Evolutionary conservation across 2,329 filamentous ascomycete species (phyloP).

Genomic region (Didymella exigua): DNA sequence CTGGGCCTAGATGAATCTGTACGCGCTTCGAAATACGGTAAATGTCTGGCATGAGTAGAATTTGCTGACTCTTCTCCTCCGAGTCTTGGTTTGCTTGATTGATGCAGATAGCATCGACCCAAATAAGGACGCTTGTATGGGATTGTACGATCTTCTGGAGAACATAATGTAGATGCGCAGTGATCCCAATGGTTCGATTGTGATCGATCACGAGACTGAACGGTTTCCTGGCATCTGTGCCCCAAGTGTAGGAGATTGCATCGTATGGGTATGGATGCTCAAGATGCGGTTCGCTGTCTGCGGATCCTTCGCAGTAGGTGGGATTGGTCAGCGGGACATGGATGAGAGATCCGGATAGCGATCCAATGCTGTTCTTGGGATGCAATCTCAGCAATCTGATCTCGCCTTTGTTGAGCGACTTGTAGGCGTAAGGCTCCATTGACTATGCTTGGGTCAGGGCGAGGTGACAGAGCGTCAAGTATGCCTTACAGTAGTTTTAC

Average conservation of each 20-base stretch:
- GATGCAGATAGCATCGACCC: background rate
- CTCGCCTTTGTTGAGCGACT: background rate
- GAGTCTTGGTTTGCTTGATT: background rate
- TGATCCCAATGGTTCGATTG: background rate
- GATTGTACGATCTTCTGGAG: background rate
- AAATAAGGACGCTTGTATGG: background rate
- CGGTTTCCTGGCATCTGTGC: background rate
- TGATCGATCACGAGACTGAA: background rate
- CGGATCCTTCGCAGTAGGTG: background rate
- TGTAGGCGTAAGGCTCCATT: background rate
- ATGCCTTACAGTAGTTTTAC: background rate
- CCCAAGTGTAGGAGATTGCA: background rate
- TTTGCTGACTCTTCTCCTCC: background rate
- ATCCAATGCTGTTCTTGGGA: background rate
- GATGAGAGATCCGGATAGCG: background rate
- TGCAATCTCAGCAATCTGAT: background rate
- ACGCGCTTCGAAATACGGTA: background rate
- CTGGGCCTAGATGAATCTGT: background rate
- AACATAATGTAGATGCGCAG: background rate
- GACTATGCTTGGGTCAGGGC: background rate
- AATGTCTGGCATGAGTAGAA: background rate
- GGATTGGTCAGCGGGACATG: background rate
- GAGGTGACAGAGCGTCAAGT: background rate
- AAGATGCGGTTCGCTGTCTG: background rate
- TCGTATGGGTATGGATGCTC: background rate